Evolutionary conservation across 192 early-diverging fungal species (phyloP), one percentile per base, ranked within the genome.

Genomic region (Coemansia sp.): DNA sequence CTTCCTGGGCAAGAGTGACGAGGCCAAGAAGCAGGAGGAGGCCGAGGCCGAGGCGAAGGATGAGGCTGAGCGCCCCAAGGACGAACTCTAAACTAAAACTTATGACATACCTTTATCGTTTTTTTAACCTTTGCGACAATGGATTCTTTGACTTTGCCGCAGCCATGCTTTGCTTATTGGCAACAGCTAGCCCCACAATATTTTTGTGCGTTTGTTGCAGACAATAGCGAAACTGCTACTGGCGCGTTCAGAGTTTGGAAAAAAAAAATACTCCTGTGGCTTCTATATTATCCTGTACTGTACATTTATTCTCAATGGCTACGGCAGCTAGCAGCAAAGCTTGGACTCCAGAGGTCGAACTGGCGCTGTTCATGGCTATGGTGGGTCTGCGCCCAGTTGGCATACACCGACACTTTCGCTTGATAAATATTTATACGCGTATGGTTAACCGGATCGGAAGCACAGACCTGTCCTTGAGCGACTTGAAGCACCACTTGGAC

Each of bases 361-460:
- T 82, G 33, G 70, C 79, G 7, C 75, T 82, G 65, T 82, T 63
- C 47, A 68, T 70, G 43, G 69, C 79, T 3, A 82, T 82, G 79
- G 71, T 82, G 16, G 79, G 79, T 16, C 64, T 82, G 35, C 74
- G 79, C 6, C 79, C 79, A 17, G 71, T 82, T 44, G 79, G 79
- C 11, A 82, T 82, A 17, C 81, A 83, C 69, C 66, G 60, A 42
- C 69, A 75, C 67, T 83, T 83, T 62, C 81, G 81, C 64, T 28
- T 83, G 49, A 28, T 83, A 13, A 83, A 83, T 33, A 83, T 83
- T 19, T 83, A 83, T 53, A 75, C 63, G 67, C 72, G 81, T 2
- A 42, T 83, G n/a, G 58, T 78, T 6, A 46, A 44, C 35, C 72
- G 73, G 33, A 46, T 78, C 4, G 76, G 76, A 30, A 26, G 42